phyloP scores from a whole-genome alignment of 2,329 filamentous ascomycete genomes.

The Aspergillus jensenii region DNA sequence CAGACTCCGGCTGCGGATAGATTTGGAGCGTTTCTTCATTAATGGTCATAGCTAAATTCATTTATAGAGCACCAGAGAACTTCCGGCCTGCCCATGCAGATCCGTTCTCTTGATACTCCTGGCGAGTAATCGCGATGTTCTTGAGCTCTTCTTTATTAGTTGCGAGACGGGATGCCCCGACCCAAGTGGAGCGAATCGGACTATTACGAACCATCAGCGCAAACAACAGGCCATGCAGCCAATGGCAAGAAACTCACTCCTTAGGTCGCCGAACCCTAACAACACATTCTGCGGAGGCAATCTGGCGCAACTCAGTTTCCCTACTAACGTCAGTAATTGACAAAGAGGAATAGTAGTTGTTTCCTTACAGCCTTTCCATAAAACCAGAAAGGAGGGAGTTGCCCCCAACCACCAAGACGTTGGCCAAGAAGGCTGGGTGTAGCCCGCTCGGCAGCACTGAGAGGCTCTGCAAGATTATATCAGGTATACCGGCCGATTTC shows the following conservation, averaged over 20 bases:
- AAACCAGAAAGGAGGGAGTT: slow-evolving; percentile 80
- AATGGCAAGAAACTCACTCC: slow-evolving; percentile 47
- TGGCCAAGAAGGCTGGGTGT: slow-evolving; percentile 80
- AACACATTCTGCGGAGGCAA: slow-evolving; percentile 73
- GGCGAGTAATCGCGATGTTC: slow-evolving; percentile 72
- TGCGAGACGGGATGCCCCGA: slow-evolving; percentile 77
- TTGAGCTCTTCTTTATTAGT: slow-evolving; percentile 64
- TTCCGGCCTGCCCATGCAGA: slow-evolving; percentile 70
- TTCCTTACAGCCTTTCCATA: slow-evolving; percentile 66
- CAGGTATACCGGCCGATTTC: slow-evolving; percentile 76
- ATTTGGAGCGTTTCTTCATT: background rate
- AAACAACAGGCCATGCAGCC: background rate
- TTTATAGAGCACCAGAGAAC: slow-evolving; percentile 53
- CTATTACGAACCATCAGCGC: slow-evolving; percentile 26
- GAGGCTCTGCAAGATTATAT: slow-evolving; percentile 78
- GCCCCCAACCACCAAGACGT: slow-evolving; percentile 85
- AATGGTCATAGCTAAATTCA: background rate
- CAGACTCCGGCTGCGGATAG: background rate
- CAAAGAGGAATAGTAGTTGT: background rate
- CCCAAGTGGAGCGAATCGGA: slow-evolving; percentile 79
- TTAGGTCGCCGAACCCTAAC: slow-evolving; percentile 69
- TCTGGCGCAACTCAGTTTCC: slow-evolving; percentile 68
- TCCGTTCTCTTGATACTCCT: slow-evolving; percentile 88
- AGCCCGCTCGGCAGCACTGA: slow-evolving; percentile 74
- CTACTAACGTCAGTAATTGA: slow-evolving; percentile 30